Evolutionary conservation across 2,329 filamentous ascomycete genomes (phyloP).

Genomic region (Capronia americana): DNA sequence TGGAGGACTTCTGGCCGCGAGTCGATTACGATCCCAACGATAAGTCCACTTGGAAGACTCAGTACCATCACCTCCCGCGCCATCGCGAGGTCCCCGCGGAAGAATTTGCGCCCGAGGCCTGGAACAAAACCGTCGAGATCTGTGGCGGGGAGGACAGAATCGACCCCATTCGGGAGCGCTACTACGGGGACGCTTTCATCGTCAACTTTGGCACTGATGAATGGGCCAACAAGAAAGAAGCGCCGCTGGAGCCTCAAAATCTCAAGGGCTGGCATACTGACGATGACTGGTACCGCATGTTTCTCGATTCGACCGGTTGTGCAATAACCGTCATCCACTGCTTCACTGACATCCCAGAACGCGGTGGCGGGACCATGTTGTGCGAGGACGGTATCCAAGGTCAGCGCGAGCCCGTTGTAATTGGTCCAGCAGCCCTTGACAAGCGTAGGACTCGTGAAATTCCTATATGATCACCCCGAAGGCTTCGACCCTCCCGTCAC

Average conservation of each 20-base stretch:
- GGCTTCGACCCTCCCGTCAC: constrained; percentile 16
- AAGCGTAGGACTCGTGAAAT: constrained; percentile 15
- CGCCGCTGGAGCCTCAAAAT: constrained; percentile 4
- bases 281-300: constrained; percentile 20
- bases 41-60: constrained; percentile 11
- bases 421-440: neutral
- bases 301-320: constrained; percentile 16
- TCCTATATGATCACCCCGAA: constrained; percentile 17
- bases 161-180: constrained; percentile 10
- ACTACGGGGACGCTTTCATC: constrained; percentile 16
- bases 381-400: constrained; percentile 20
- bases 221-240: constrained; percentile 6
- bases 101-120: constrained; percentile 14
- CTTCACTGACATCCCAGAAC: constrained; percentile 15
- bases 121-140: constrained; percentile 17
- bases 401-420: neutral
- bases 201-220: constrained; percentile 18
- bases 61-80: constrained; percentile 13
- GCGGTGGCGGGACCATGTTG: constrained; percentile 9
- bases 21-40: constrained; percentile 12
- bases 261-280: constrained; percentile 18
- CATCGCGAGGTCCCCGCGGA: constrained; percentile 19
- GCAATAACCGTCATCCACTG: constrained; percentile 16
- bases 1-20: constrained; percentile 16
- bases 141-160: constrained; percentile 12